Conservation (phyloP, 2,329 filamentous ascomycete genomes). For the Aspergillus versicolor region DNA sequence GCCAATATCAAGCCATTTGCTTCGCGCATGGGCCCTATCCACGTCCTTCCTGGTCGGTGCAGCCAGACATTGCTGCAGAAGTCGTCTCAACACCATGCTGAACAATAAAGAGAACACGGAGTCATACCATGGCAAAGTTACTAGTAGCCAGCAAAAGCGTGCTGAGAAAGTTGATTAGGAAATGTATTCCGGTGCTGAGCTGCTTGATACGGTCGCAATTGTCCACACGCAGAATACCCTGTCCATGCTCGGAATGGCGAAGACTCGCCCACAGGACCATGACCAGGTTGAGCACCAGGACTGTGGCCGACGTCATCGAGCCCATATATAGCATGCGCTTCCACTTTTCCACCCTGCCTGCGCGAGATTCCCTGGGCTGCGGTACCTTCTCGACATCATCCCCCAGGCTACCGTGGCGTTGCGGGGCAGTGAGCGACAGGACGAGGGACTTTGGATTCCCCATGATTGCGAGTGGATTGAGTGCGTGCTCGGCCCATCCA, state of each 20-base stretch:
- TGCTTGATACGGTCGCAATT: not conserved
- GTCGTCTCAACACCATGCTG: not conserved
- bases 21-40: conserved; percentile 46
- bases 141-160: conserved; percentile 48
- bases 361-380: no score
- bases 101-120: no score
- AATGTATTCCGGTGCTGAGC: conserved; percentile 33
- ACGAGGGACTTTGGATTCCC: no score
- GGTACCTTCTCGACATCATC: no score
- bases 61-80: conserved; percentile 45
- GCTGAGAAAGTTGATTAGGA: conserved; percentile 50
- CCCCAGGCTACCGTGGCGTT: no score
- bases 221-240: not conserved
- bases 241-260: not conserved
- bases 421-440: no score
- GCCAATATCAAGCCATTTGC: conserved; percentile 48
- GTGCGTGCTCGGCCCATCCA: no score
- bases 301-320: not conserved
- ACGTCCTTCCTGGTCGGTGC: conserved; percentile 52
- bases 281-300: not conserved
- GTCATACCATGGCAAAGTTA: conserved; percentile 47
- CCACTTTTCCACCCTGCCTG: not conserved
- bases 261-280: not conserved
- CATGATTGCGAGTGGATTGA: no score
- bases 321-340: not conserved